Conservation (phyloP, 352 stramenopile species). For the Globisporangium recalcitrans region DNA sequence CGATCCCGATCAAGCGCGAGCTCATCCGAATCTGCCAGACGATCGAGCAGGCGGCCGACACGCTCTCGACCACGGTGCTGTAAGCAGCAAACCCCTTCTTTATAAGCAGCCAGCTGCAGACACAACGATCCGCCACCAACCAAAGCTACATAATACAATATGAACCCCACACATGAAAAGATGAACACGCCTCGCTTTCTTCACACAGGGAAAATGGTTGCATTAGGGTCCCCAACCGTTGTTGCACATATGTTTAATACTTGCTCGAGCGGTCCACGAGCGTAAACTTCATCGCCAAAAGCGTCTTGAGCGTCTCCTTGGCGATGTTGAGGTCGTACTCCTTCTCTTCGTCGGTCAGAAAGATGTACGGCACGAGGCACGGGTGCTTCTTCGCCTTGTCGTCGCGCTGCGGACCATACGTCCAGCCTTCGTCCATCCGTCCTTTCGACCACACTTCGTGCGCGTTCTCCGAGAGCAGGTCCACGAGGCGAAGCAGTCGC, state of each 20-base stretch:
- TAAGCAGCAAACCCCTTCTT: constrained; percentile 14
- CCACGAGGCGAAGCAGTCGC: constrained; percentile 62
- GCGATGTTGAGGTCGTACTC: constrained; percentile 88
- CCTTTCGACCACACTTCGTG: constrained; percentile 86
- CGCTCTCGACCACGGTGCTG: constrained; percentile 49
- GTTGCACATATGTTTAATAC: constrained; percentile 37
- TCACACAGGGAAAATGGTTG: not conserved
- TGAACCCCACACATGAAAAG: not conserved
- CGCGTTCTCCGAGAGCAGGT: constrained; percentile 80
- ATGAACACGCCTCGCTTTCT: not conserved
- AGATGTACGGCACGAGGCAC: constrained; percentile 85
- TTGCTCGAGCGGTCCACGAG: constrained; percentile 68
- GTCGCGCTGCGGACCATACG: constrained; percentile 73
- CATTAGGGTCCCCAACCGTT: not conserved
- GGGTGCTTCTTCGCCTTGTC: constrained; percentile 78
- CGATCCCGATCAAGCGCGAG: constrained; percentile 72
- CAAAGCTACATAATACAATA: not conserved
- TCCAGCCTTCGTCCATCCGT: constrained; percentile 86
- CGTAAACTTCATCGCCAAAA: constrained; percentile 84
- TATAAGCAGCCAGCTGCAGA: not conserved
- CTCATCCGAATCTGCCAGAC: constrained; percentile 72
- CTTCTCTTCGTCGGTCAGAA: constrained; percentile 86
- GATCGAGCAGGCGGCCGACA: constrained; percentile 74
- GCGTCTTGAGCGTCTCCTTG: constrained; percentile 84
- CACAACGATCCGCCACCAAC: not conserved